Percentiles rank a stretch among this genome's conserved stretches.
Conservation (phyloP, 2,329 filamentous ascomycete genomes). For the Aureobasidium sp. region DNA sequence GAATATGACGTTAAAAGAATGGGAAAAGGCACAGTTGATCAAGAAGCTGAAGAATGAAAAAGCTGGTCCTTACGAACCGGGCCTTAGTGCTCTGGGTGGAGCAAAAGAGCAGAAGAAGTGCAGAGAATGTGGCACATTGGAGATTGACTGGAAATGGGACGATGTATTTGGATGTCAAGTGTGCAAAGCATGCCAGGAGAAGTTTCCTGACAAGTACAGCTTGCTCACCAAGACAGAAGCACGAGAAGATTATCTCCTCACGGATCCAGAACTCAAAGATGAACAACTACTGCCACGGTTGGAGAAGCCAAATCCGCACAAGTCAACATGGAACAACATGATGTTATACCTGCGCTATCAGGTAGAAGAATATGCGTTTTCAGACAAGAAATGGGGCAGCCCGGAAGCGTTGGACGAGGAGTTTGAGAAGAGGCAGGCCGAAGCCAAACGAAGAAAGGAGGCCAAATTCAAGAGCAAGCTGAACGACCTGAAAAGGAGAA, state of each 20-base stretch:
- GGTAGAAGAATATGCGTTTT: constrained; percentile 88
- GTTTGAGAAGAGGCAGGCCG: constrained; percentile 69
- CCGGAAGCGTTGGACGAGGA: constrained; percentile 79
- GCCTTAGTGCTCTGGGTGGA: constrained; percentile 68
- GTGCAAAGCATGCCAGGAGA: constrained; percentile 82
- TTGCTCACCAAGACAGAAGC: constrained; percentile 95
- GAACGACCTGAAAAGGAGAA: constrained; percentile 85
- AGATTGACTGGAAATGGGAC: constrained; percentile 94
- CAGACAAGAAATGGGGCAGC: constrained; percentile 78
- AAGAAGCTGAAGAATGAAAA: constrained; percentile 65
- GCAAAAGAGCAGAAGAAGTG: constrained; percentile 57
- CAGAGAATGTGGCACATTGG: constrained; percentile 70
- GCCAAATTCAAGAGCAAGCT: constrained; percentile 87
- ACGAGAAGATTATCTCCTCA: constrained; percentile 88
- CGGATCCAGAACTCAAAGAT: constrained; percentile 90
- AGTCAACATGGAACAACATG: constrained; percentile 96
- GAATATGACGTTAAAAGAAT: constrained; percentile 84
- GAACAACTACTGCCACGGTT: constrained; percentile 79
- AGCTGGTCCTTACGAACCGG: constrained; percentile 80
- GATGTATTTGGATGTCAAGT: constrained; percentile 71
- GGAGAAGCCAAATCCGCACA: constrained; percentile 87
- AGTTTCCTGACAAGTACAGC: constrained; percentile 84
- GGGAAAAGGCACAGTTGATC: constrained; percentile 77
- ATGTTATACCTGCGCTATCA: constrained; percentile 92
- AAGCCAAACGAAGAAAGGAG: constrained; percentile 82